These are phyloP conservation scores for Centaurea solstitialis DNA, from an alignment of 129 eudicot genomes.

Conservation along the genomic window DNA sequence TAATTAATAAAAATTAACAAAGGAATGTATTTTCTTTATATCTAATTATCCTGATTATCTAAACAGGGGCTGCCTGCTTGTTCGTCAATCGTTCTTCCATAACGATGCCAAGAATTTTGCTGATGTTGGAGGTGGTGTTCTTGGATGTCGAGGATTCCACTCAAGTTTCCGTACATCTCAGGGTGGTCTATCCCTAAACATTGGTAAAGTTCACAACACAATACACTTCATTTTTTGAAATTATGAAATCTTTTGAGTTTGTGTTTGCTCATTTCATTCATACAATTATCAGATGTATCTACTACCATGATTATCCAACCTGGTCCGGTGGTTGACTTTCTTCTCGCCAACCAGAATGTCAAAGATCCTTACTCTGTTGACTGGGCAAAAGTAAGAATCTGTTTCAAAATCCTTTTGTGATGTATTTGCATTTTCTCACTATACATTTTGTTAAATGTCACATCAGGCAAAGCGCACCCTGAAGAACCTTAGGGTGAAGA, in stretches of 20 bases:
- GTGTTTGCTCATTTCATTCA: conserved; percentile 5
- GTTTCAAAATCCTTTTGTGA: background rate
- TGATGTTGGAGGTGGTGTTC: conserved; percentile 83
- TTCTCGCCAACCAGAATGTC: conserved; percentile 81
- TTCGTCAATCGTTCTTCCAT: conserved; percentile 89
- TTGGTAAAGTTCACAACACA: conserved; percentile 40
- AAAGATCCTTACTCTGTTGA: conserved; percentile 64
- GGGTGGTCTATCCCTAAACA: conserved; percentile 83
- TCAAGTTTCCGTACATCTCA: conserved; percentile 91
- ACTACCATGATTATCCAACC: conserved; percentile 88
- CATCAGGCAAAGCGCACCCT: conserved; percentile 81
- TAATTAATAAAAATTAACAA: background rate
- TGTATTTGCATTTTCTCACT: background rate
- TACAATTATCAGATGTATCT: conserved; percentile 56
- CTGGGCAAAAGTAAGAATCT: conserved; percentile 66
- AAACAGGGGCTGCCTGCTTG: conserved; percentile 85
- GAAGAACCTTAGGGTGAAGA: conserved; percentile 78
- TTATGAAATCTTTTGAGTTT: background rate
- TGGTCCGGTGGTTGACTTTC: conserved; percentile 82
- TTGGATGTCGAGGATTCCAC: conserved; percentile 90
- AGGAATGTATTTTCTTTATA: background rate
- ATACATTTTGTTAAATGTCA: background rate
- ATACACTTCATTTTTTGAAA: background rate
- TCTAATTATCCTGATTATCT: too few species aligned
- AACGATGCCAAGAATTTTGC: conserved; percentile 67